Base-by-base conservation (phyloP, 768 basidiomycete genomes). In the Phaeotremella skinneri region DNA sequence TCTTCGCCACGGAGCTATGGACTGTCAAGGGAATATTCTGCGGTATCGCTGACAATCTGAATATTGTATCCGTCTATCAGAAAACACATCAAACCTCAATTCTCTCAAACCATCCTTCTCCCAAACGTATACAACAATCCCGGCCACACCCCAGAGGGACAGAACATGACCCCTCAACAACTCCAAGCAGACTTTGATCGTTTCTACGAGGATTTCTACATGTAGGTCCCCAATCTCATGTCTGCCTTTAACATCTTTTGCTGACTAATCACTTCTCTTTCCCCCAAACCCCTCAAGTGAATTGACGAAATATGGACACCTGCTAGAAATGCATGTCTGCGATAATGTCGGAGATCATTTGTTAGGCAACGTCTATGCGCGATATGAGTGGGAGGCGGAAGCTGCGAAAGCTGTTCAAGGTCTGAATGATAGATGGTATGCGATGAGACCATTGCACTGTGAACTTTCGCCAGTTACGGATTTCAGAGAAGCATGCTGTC, bases 281-380 rank as follows among this genome's bases (percentile, higher is more conserved):
- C 7, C 41, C 51, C 9, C 55, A 23, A 20, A 29, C 16, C 20
- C 27, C 26, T 29, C 5, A 58, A 80, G 81, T 73, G 94, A 98
- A 76, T 79, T 99, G 34, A 81, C 89, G 39, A 96, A 97, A 78
- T 97, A 91, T 75, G 96, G 96, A 3, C 89, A 98, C 79, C 82
- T 99, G 57, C 79, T 96, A 49, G 96, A 99, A 79, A 82, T 99
- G 59, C 96, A 99, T 78, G 93, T 99, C 13, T 99, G 94, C 73
- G 94, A 99, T 79, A 99, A 99, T 73, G 93, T 99, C 31, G 96
- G 96, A n/a, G 96, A 98, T 74, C 94, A 99, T 74, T 81, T 98
- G 25, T 90, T 94, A 70, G 93, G 93, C 23, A 96, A 97, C 69
- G 94, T 99, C 1, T 99, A 99, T 74, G 94, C 93, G 3, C 85